A percentile compares a stretch with the other conserved stretches of the same genome.
Evolutionary conservation across 306 rosid species (phyloP).

Genomic region (Prunus kanzakura): DNA sequence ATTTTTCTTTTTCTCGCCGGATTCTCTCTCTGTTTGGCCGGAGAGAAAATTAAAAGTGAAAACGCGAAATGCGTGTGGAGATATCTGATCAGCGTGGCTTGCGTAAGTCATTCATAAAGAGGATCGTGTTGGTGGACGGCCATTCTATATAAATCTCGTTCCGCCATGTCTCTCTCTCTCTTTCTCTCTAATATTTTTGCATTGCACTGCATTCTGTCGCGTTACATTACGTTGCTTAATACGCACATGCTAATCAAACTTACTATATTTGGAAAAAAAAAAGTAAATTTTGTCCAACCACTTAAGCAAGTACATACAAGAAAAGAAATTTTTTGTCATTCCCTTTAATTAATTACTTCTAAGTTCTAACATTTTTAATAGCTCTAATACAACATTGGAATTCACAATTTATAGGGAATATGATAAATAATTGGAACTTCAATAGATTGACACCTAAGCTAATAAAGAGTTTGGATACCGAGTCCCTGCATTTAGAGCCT

Average conservation of each 20-base stretch:
- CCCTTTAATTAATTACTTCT: too few species aligned
- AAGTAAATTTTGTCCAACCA: too few species aligned
- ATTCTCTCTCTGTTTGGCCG: constrained; percentile 23
- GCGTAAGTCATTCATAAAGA: neutral
- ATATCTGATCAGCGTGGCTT: neutral
- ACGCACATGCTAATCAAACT: neutral
- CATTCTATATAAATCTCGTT: neutral
- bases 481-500: too few species aligned
- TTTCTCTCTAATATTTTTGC: neutral
- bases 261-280: too few species aligned
- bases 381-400: too few species aligned
- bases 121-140: neutral
- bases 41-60: constrained; percentile 13
- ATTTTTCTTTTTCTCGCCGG: neutral
- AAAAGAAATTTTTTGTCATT: too few species aligned
- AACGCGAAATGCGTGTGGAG: constrained; percentile 11
- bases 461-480: too few species aligned
- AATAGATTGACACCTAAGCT: too few species aligned
- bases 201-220: neutral
- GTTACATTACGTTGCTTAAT: neutral
- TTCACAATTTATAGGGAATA: too few species aligned
- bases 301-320: too few species aligned
- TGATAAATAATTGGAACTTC: too few species aligned
- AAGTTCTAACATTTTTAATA: too few species aligned
- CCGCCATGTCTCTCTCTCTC: neutral